Evolutionary conservation across 805 yeast species (phyloP).

Genomic region (Kodamaea sagamina): DNA sequence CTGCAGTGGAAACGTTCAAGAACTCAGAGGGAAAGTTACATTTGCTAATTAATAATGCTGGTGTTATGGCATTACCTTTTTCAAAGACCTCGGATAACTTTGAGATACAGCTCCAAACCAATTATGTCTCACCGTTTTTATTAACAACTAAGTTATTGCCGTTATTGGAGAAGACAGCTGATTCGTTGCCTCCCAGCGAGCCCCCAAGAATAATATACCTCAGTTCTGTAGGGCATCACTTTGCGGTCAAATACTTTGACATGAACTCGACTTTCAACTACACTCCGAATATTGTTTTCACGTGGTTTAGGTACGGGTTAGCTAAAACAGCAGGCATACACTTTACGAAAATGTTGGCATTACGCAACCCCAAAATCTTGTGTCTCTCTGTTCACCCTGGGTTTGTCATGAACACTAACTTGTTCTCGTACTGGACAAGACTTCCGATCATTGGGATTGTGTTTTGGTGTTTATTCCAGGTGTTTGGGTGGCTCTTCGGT

Average conservation of each 20-base stretch:
- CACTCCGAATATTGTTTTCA: constrained; percentile 66
- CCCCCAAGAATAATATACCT: constrained; percentile 62
- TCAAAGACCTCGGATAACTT: constrained; percentile 65
- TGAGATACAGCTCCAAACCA: constrained; percentile 79
- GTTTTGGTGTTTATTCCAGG: constrained; percentile 70
- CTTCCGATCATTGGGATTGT: constrained; percentile 75
- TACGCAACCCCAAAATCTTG: constrained; percentile 64
- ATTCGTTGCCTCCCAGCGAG: constrained; percentile 23
- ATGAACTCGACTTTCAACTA: constrained; percentile 53
- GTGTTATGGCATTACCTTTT: constrained; percentile 76
- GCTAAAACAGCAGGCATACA: constrained; percentile 82
- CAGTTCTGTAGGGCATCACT: constrained; percentile 65
- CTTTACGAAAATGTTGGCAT: constrained; percentile 61
- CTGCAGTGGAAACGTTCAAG: constrained; percentile 50
- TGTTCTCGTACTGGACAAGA: constrained; percentile 75
- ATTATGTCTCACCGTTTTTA: constrained; percentile 73
- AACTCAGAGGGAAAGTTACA: constrained; percentile 53
- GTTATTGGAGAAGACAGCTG: constrained; percentile 44
- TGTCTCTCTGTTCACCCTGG: constrained; percentile 81
- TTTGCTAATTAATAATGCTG: constrained; percentile 74
- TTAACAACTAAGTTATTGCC: constrained; percentile 63
- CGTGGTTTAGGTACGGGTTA: constrained; percentile 76
- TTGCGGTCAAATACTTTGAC: constrained; percentile 50
- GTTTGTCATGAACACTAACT: constrained; percentile 76
- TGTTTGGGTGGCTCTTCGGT: constrained; percentile 70